Conservation (phyloP, 163 green algal species). For the Coccomyxa subellipsoidea region DNA sequence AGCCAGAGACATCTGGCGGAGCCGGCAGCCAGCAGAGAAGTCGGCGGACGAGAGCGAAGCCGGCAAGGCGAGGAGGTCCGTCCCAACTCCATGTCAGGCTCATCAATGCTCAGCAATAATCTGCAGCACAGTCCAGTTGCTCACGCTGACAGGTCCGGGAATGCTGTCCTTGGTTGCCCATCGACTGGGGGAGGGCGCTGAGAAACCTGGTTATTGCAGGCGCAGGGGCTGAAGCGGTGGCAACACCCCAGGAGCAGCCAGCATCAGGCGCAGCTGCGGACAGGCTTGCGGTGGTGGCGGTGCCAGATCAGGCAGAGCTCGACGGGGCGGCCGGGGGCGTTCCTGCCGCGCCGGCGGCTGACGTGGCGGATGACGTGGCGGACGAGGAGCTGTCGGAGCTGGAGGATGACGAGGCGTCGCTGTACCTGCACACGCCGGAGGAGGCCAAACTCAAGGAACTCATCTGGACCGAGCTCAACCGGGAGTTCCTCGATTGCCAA, state of each 20-base stretch:
- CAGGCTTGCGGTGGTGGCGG: not conserved
- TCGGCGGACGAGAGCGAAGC: not conserved
- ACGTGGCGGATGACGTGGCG: constrained; percentile 11
- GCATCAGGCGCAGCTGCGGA: not conserved
- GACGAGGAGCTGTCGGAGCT: constrained; percentile 42
- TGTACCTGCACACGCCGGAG: constrained; percentile 25
- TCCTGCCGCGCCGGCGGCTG: not conserved
- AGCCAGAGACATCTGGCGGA: not conserved
- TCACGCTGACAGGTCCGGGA: too few species aligned
- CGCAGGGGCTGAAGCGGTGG: not conserved
- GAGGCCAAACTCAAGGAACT: constrained; percentile 40
- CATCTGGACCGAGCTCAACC: constrained; percentile 59
- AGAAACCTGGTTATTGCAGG: not conserved
- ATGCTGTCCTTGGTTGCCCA: too few species aligned
- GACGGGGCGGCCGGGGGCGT: not conserved
- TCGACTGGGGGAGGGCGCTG: too few species aligned
- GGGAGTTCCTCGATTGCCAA: constrained; percentile 55
- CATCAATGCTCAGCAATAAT: too few species aligned
- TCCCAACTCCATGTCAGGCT: not conserved
- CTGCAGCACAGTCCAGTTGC: too few species aligned
- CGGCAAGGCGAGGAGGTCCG: not conserved
- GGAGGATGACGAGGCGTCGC: constrained; percentile 36
- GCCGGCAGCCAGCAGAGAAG: not conserved
- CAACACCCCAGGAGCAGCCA: not conserved
- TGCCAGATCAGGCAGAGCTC: too few species aligned